Conservation (phyloP, 176 grass and related monocot genomes). For the Aegilops speltoides region DNA sequence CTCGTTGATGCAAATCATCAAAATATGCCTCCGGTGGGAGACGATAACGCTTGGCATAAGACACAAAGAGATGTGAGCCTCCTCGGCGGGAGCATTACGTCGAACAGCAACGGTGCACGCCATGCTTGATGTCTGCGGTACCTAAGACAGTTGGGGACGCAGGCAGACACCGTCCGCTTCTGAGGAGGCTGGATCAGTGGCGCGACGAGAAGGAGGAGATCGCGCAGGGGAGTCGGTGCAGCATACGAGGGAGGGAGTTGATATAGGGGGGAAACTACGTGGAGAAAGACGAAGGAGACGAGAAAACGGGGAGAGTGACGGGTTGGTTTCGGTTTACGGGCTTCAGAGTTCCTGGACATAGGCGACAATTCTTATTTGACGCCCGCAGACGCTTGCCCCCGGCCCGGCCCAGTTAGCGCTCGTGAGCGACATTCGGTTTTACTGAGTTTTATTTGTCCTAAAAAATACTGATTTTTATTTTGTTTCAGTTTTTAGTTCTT, state of each 20-base stretch:
- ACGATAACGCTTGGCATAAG: neutral
- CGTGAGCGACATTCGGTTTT: no score
- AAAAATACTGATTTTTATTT: no score
- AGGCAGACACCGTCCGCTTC: neutral
- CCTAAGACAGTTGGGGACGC: neutral
- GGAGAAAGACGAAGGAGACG: neutral
- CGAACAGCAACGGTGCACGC: slow-evolving; percentile 7
- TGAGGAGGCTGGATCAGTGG: neutral
- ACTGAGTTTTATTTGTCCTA: no score
- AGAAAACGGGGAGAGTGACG: neutral
- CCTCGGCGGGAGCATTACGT: slow-evolving; percentile 24
- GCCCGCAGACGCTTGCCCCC: no score
- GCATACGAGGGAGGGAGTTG: neutral
- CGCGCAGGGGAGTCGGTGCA: neutral
- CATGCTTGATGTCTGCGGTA: no score
- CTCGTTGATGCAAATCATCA: neutral
- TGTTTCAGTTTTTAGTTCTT: no score
- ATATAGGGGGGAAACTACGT: neutral
- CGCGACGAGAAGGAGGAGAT: neutral
- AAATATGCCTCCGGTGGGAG: neutral
- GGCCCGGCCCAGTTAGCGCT: no score
- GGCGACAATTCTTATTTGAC: no score
- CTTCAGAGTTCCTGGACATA: neutral
- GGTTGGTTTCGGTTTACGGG: neutral
- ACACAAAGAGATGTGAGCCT: neutral